Conservation (phyloP, 129 eudicot genomes). For the Saposhnikovia divaricata region DNA sequence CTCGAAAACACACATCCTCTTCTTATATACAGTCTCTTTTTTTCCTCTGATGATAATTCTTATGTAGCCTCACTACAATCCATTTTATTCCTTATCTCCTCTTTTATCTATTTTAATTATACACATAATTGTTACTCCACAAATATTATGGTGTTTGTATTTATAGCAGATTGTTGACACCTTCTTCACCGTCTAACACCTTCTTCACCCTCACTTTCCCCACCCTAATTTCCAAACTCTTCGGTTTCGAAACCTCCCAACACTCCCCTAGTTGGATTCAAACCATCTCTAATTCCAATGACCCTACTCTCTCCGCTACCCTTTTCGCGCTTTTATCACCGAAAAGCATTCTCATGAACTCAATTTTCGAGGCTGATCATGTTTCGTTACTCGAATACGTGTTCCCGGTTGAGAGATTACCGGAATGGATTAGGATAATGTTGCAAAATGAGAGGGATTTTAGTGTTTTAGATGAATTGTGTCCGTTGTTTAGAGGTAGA, state of each 20-base stretch:
- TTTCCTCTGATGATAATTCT: no score
- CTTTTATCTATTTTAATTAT: no score
- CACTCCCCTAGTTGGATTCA: slow-evolving; percentile 54
- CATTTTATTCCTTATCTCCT: no score
- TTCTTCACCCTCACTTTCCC: slow-evolving; percentile 88
- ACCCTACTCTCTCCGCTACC: slow-evolving; percentile 17
- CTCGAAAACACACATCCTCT: no score
- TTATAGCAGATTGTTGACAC: no score
- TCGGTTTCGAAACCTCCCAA: slow-evolving; percentile 51
- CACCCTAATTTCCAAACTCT: slow-evolving; percentile 62
- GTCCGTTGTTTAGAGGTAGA: slow-evolving; percentile 62
- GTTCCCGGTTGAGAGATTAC: slow-evolving; percentile 75
- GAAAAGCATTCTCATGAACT: slow-evolving; percentile 41
- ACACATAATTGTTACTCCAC: no score
- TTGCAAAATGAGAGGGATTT: slow-evolving; percentile 41
- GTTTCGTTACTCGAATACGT: slow-evolving; percentile 68
- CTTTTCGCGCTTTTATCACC: slow-evolving; percentile 57
- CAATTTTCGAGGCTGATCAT: slow-evolving; percentile 59
- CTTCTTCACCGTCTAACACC: no score
- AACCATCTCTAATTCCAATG: slow-evolving; percentile 25
- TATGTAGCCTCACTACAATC: no score
- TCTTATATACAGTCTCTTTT: no score
- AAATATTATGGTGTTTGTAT: no score
- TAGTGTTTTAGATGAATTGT: slow-evolving; percentile 43
- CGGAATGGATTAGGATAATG: slow-evolving; percentile 64